phyloP scores from a whole-genome alignment of 805 yeast genomes.

The Lachancea dasiensis region DNA sequence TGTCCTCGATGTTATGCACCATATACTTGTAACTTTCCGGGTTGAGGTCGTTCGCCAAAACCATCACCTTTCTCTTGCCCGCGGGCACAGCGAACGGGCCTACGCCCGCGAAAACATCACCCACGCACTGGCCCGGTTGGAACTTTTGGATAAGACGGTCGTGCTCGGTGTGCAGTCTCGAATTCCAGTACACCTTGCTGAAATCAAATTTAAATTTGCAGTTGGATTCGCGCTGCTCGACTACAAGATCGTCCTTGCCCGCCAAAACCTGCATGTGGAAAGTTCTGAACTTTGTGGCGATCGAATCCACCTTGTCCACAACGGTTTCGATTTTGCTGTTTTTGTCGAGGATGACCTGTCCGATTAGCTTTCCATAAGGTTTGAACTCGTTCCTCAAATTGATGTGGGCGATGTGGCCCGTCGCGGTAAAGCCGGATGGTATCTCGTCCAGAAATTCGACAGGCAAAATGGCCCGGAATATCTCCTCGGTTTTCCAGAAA shows the following conservation, averaged over 20 bases:
- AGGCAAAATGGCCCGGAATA: slow-evolving; percentile 72
- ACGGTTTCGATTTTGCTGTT: slow-evolving; percentile 73
- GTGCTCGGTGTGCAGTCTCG: slow-evolving; percentile 91
- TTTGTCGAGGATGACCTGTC: slow-evolving; percentile 85
- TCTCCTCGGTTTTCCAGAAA: slow-evolving; percentile 88
- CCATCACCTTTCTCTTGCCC: slow-evolving; percentile 73
- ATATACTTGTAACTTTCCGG: slow-evolving; percentile 78
- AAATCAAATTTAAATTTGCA: slow-evolving; percentile 86
- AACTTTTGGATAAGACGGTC: slow-evolving; percentile 64
- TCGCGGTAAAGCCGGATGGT: slow-evolving; percentile 87
- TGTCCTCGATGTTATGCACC: slow-evolving; percentile 53
- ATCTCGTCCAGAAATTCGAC: slow-evolving; percentile 55
- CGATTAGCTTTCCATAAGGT: slow-evolving; percentile 75
- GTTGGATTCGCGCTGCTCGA: slow-evolving; percentile 78
- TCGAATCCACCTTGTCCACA: slow-evolving; percentile 83
- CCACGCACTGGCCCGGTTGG: slow-evolving; percentile 64
- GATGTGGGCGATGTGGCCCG: slow-evolving; percentile 94
- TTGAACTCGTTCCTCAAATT: slow-evolving; percentile 79
- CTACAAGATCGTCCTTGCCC: slow-evolving; percentile 63
- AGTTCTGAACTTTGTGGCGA: slow-evolving; percentile 83
- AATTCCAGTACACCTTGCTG: slow-evolving; percentile 94
- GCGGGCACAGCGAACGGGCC: slow-evolving; percentile 98
- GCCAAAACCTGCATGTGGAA: slow-evolving; percentile 93
- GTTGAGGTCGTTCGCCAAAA: slow-evolving; percentile 88
- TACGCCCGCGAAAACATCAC: slow-evolving; percentile 97